Base-by-base conservation (phyloP, 331 rosid genomes). In the Cydonia oblonga region DNA sequence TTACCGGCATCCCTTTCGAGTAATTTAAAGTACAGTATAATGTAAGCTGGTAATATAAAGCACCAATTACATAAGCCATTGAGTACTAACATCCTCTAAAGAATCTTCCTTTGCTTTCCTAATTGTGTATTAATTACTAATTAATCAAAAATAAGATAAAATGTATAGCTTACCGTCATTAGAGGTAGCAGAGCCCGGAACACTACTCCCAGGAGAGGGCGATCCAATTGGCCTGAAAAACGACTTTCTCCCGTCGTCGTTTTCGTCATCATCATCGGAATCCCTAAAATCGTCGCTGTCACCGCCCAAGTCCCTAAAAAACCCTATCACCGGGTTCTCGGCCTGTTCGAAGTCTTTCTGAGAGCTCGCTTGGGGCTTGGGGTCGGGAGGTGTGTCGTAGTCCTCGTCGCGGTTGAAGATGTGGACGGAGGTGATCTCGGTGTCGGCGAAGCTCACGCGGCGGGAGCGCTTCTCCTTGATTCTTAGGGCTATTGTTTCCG, bases 391-490 rank as follows among this genome's bases (percentile, higher is more conserved):
- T 26, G 90, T 74, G 46, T 86, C 92, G 65, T 75, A 87, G 42
- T 84, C 87, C 6, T 86, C 90, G 51, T 91, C 97, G 70, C 92
- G 88, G 26, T 83, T 86, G 86, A 95, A 91, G 42, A 95, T 72
- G 83, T 91, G 97, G 66, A 95, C 96, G 71, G 97, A 89, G 70
- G 99, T 95, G 77, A 95, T 86, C 83, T 95, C 99, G 26, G 89
- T 87, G 75, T 95, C 97, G 32, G 90, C 97, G 81, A 95, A 95
- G 90, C 99, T 91, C 19, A 95, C 97, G 22, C 99, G 99, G 49
- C 99, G 97, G n/a, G 84, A 70, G 53, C 96, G 88, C 66, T 87
- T 95, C 80, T 75, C 73, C 81, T 71, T 82, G 51, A 71, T 64
- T 20, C 74, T 35, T 49, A 78, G 32, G 7, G 88, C 88, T 2